phyloP scores from a whole-genome alignment of 1,284 basidiomycete genomes.

The Leccinum discolor region DNA sequence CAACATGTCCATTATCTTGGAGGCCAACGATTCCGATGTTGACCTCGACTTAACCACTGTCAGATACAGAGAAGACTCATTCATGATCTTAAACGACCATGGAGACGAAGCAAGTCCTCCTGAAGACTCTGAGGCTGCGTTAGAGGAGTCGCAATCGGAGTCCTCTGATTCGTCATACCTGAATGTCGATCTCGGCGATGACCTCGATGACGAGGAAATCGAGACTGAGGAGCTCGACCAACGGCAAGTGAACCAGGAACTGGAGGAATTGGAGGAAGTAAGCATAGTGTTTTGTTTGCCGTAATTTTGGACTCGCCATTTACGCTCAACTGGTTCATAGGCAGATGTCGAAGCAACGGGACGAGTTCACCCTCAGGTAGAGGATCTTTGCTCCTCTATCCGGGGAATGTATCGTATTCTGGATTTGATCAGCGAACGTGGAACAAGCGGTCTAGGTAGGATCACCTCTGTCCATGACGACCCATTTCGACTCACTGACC shows the following conservation, averaged over 20 bases:
- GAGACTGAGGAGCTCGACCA: conserved; percentile 13
- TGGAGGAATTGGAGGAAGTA: conserved; percentile 13
- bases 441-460: conserved; percentile 52
- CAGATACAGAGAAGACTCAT: conserved; percentile 11
- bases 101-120: conserved; percentile 2
- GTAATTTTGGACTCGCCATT: background rate
- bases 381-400: conserved; percentile 34
- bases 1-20: conserved; percentile 20
- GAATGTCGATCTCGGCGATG: conserved; percentile 15
- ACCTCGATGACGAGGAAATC: conserved; percentile 19
- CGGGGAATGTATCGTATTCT: conserved; percentile 53
- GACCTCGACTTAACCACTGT: conserved; percentile 14
- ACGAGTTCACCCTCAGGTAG: conserved; percentile 5
- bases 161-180: conserved; percentile 23
- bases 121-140: conserved; percentile 1
- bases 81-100: conserved; percentile 11
- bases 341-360: conserved; percentile 13
- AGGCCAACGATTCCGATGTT: conserved; percentile 11
- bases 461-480: background rate
- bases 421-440: conserved; percentile 54
- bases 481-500: background rate
- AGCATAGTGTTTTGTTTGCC: background rate
- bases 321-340: conserved; percentile 7
- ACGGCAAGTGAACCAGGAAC: conserved; percentile 4
- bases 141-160: conserved; percentile 18